These are phyloP conservation scores for Lentinula sp. DNA, from an alignment of 768 basidiomycete species.

Conservation along the genomic window DNA sequence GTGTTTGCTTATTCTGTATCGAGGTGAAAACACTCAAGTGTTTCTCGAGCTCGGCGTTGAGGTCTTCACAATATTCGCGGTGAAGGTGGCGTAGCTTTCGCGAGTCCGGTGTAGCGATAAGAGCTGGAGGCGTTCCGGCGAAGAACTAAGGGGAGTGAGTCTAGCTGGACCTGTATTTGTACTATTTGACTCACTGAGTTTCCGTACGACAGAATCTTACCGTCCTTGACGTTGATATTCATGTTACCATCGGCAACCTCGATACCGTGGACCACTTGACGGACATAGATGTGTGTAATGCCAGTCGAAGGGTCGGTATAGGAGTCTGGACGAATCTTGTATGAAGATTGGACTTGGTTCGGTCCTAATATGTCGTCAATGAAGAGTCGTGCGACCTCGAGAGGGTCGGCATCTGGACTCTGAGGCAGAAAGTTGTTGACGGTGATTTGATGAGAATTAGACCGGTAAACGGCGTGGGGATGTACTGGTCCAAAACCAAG, in stretches of 20 bases:
- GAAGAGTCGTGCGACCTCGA: constrained; percentile 59
- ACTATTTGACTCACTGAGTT: constrained; percentile 57
- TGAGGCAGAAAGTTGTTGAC: constrained; percentile 35
- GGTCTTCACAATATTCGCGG: constrained; percentile 44
- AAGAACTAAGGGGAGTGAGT: constrained; percentile 52
- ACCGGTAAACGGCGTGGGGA: constrained; percentile 62
- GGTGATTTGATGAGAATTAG: constrained; percentile 39
- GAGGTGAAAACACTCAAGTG: constrained; percentile 21
- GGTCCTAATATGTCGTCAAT: constrained; percentile 43
- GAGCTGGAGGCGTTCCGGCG: constrained; percentile 47
- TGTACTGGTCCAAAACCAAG: constrained; percentile 83
- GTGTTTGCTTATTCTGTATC: constrained; percentile 25
- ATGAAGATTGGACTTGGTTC: constrained; percentile 31
- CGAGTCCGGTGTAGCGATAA: constrained; percentile 22
- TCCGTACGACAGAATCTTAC: constrained; percentile 78
- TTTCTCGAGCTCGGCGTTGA: constrained; percentile 27
- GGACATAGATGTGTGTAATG: constrained; percentile 85
- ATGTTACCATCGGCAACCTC: constrained; percentile 89
- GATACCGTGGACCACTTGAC: constrained; percentile 78
- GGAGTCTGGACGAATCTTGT: constrained; percentile 70
- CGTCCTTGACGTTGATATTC: constrained; percentile 88
- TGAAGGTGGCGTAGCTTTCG: constrained; percentile 39
- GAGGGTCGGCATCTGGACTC: constrained; percentile 39
- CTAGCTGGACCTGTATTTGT: neutral
- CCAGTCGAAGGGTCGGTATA: constrained; percentile 84